Percentiles rank a stretch among this genome's conserved stretches.
phyloP scores from a whole-genome alignment of 1,284 basidiomycete genomes.

The Boletus hoseneyae region DNA sequence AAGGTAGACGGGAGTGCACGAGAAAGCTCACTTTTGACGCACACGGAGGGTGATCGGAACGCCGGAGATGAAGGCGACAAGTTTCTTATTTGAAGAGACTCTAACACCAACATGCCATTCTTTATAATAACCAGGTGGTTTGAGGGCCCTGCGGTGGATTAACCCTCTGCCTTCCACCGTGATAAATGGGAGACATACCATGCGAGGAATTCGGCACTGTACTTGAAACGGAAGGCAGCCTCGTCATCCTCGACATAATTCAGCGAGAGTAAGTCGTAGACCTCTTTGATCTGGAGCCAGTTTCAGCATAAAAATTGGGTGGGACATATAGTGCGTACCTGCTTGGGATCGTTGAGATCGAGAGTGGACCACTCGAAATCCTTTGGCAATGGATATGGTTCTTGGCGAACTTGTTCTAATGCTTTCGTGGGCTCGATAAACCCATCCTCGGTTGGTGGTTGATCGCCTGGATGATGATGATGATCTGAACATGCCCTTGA shows the following conservation, averaged over 20 bases:
- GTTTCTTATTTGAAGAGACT: conserved; percentile 84
- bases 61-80: conserved; percentile 99
- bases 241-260: conserved; percentile 99
- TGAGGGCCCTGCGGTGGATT: conserved; percentile 74
- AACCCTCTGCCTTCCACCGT: background rate
- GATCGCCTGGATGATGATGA: conserved; percentile 51
- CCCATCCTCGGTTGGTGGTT: conserved; percentile 71
- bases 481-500: conserved; percentile 2
- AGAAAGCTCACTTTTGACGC: conserved; percentile 63
- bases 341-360: conserved; percentile 74
- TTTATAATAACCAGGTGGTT: conserved; percentile 88
- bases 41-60: conserved; percentile 84
- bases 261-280: conserved; percentile 87
- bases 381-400: conserved; percentile 84
- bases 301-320: conserved; percentile 2
- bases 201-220: conserved; percentile 90
- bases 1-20: background rate
- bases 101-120: conserved; percentile 98
- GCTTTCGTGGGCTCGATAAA: conserved; percentile 85
- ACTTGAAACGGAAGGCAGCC: conserved; percentile 94
- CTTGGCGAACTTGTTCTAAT: conserved; percentile 77
- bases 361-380: conserved; percentile 93
- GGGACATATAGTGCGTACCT: conserved; percentile 44
- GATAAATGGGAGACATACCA: conserved; percentile 55
- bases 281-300: conserved; percentile 72